These are phyloP conservation scores for Candida nanaspora DNA, from an alignment of 805 yeast species.

Conservation along the genomic window DNA sequence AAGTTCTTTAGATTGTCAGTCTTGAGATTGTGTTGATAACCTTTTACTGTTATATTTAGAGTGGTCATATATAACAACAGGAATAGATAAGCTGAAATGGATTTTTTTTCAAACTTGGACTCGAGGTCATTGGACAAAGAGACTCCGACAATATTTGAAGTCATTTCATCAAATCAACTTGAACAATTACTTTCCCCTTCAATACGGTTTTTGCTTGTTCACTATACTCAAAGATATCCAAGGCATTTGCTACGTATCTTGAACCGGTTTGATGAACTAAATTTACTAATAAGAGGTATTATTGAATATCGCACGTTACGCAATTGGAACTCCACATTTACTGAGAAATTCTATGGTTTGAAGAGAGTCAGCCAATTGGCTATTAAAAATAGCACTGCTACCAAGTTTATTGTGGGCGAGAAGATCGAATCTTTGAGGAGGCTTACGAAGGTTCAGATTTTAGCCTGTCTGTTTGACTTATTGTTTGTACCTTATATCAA, in stretches of 20 bases:
- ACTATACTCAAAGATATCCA: slow-evolving; percentile 77
- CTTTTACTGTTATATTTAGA: too few species aligned
- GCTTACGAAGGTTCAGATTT: slow-evolving; percentile 45
- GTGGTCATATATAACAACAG: background rate
- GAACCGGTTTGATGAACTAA: slow-evolving; percentile 72
- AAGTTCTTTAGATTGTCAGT: too few species aligned
- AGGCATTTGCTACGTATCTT: slow-evolving; percentile 53
- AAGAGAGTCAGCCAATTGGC: slow-evolving; percentile 43
- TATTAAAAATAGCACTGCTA: slow-evolving; percentile 4
- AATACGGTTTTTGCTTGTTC: slow-evolving; percentile 67
- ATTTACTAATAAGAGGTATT: slow-evolving; percentile 48
- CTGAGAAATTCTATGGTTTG: slow-evolving; percentile 88
- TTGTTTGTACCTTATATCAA: slow-evolving; percentile 62
- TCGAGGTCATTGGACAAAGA: slow-evolving; percentile 68
- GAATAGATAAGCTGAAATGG: slow-evolving; percentile 32
- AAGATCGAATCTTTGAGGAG: slow-evolving; percentile 43
- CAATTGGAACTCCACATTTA: slow-evolving; percentile 77
- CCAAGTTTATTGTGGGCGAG: slow-evolving; percentile 4
- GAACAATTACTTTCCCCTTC: slow-evolving; percentile 78
- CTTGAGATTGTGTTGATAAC: too few species aligned
- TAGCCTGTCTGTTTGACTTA: slow-evolving; percentile 48
- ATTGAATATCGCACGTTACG: slow-evolving; percentile 67
- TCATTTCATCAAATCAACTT: slow-evolving; percentile 74
- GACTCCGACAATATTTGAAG: slow-evolving; percentile 84
- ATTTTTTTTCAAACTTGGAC: slow-evolving; percentile 71